Base-by-base conservation (phyloP, 352 stramenopile genomes). In the Lagenidium giganteum region DNA sequence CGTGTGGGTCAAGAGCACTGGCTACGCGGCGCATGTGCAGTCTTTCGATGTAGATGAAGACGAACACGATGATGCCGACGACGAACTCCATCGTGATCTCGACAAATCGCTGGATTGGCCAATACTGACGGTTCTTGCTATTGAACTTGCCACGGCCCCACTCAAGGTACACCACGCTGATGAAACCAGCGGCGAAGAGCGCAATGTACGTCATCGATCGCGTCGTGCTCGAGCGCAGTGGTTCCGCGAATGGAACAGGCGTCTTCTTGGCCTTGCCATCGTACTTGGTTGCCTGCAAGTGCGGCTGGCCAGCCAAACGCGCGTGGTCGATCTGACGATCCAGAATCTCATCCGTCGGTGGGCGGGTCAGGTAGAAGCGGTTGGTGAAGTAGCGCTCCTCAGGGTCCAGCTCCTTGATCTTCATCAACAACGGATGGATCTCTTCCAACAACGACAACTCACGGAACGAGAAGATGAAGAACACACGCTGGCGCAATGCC, bases 61-160 rank as follows among this genome's bases (percentile, higher is more conserved):
- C 18, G 21, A 64, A 73, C 26, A 56, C 50, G 9, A 76, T 37
- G 24, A 59, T 17, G 3, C 55, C 57, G 17, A 64, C 27, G 14
- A 70, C 16, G 33, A 77, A 70, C 7, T 78, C 33, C 24, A 65
- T 42, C 23, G 45, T 25, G 22, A 63, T 66, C 37, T 72, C 68
- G 21, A 77, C 54, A 13, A 77, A 63, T 22, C 62, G 62, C 48
- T 77, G 57, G 43, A 81, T 53, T 22, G 65, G 68, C 65, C 68
- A 77, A 44, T 71, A 51, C 29, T 58, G 67, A 27, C 61, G 54
- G 17, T 42, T 56, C 5, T 49, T 47, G 34, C 57, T 30, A 14
- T 54, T 45, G 49, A 74, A 39, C 17, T 59, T 49, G 14, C 64
- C 64, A 17, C 47, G 54, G 36, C 58, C 63, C 14, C 72, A 50